Evolutionary conservation across 2,329 filamentous ascomycete species (phyloP).

Genomic region (Alternaria rosae): DNA sequence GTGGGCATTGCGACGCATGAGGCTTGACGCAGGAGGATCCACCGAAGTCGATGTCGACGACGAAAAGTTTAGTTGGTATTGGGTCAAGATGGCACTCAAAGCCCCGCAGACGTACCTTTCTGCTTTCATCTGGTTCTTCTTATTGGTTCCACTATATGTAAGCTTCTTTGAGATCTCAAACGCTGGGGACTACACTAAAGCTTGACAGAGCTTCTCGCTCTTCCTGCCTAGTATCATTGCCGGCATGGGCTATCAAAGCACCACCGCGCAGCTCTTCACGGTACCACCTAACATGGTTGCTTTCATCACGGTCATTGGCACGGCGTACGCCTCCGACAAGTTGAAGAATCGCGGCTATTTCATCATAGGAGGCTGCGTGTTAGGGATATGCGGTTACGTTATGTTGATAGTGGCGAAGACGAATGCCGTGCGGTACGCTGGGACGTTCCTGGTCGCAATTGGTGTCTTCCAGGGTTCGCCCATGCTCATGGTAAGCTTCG

Average conservation of each 20-base stretch:
- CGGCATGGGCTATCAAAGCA: conserved; percentile 50
- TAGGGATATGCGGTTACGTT: conserved; percentile 59
- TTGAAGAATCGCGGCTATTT: conserved; percentile 52
- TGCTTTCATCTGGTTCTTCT: conserved; percentile 44
- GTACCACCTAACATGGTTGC: conserved; percentile 55
- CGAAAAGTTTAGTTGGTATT: conserved; percentile 53
- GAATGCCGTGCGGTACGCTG: conserved; percentile 50
- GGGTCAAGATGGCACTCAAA: conserved; percentile 46
- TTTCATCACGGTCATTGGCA: conserved; percentile 44
- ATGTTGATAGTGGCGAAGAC: conserved; percentile 58
- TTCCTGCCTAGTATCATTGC: conserved; percentile 51
- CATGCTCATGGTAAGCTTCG: conserved; percentile 43
- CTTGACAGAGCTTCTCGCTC: conserved; percentile 42
- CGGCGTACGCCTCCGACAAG: conserved; percentile 57
- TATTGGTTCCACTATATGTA: conserved; percentile 56
- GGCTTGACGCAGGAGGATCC: conserved; percentile 36
- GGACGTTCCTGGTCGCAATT: conserved; percentile 50
- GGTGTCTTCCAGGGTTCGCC: conserved; percentile 53
- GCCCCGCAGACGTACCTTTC: conserved; percentile 52
- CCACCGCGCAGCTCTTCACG: conserved; percentile 48
- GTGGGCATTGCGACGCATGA: conserved; percentile 37
- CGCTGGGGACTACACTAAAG: conserved; percentile 4
- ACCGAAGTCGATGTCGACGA: conserved; percentile 42
- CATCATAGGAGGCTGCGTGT: conserved; percentile 58
- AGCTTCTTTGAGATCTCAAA: not conserved